Evolutionary conservation across 2,329 filamentous ascomycete species (phyloP), one percentile per base, ranked within the genome.

Genomic region (Byssochlamys sp.): DNA sequence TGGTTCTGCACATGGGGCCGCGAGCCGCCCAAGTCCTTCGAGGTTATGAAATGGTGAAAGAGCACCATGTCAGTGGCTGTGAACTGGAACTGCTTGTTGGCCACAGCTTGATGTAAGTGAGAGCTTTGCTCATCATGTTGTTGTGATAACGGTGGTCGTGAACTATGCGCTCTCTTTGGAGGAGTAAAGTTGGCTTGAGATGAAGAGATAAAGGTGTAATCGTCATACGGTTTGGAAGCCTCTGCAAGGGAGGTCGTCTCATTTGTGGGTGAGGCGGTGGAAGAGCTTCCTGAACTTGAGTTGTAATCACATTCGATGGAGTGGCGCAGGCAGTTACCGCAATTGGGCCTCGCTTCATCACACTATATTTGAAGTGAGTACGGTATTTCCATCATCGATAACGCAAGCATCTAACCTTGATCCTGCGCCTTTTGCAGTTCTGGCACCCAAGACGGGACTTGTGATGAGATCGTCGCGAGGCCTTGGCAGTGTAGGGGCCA

Each of bases 21-120:
- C 4, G 24, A 9, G 4, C 27, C 53, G 4, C 56, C 57, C 12
- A 61, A 51, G 10, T 63, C 60, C 3, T 35, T 26, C 24, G 55
- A 57, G 26, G 52, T 61, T 19, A 61, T 28, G 7, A 58, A 57
- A 39, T 62, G 58, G 31, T 63, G 60, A 33, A 62, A 62, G 10
- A 63, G 25, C 4, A 48, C 58, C 56, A 63, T 59, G 28, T 63
- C 62, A 1, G 58, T 55, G 2, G 52, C 59, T 4, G 35, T 59
- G 49, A 61, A 62, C 19, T 62, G 27, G 54, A 63, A 62, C 12
- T 59, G 55, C 5, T 48, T 54, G 2, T 51, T 51, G 1, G 39
- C 55, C 10, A 62, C 56, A 28, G 56, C 28, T 2, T 51, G 24
- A 24, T n/a, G 6, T 6, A 24, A 27, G 4, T 9, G 24, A 9